A percentile compares a stretch with the other conserved stretches of the same genome.
phyloP scores from a whole-genome alignment of 192 early-diverging fungal genomes.

The Coemansia erecta region DNA sequence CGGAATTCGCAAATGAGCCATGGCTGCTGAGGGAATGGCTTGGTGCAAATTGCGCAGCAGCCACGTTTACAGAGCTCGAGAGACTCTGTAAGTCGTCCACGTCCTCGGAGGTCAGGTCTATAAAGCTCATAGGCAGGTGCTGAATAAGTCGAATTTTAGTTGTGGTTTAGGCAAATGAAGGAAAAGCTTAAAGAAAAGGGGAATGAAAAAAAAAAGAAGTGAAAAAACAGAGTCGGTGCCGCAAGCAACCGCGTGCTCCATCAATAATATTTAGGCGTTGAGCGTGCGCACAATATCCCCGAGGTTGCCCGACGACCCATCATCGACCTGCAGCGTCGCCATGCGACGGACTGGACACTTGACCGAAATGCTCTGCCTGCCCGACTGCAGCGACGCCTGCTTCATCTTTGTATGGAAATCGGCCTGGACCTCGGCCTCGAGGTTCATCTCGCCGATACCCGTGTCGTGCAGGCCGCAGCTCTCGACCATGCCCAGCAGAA shows the following conservation, averaged over 20 bases:
- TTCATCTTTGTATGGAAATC: conserved; percentile 49
- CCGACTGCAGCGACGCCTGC: conserved; percentile 36
- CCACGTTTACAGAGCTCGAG: no score
- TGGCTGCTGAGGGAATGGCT: no score
- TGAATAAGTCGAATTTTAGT: background rate
- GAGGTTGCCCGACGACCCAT: conserved; percentile 41
- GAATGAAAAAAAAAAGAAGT: background rate
- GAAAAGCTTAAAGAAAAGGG: background rate
- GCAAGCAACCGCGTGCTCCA: background rate
- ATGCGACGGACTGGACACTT: conserved; percentile 47
- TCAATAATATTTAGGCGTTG: conserved; percentile 15
- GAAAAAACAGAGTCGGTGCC: background rate
- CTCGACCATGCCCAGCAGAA: conserved; percentile 49
- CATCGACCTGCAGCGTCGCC: conserved; percentile 45
- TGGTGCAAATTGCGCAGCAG: conserved; percentile 2
- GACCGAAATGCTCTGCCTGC: conserved; percentile 38
- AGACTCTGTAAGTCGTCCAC: conserved; percentile 5
- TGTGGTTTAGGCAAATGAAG: background rate
- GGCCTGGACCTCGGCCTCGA: conserved; percentile 44
- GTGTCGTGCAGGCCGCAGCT: conserved; percentile 50
- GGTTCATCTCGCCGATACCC: conserved; percentile 46
- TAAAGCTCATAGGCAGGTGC: conserved; percentile 23
- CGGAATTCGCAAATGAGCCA: no score
- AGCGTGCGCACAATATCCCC: conserved; percentile 49
- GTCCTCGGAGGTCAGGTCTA: conserved; percentile 43